Evolutionary conservation across 2,329 filamentous ascomycete genomes (phyloP).

Genomic region (Rhytidhysteron rufulum): DNA sequence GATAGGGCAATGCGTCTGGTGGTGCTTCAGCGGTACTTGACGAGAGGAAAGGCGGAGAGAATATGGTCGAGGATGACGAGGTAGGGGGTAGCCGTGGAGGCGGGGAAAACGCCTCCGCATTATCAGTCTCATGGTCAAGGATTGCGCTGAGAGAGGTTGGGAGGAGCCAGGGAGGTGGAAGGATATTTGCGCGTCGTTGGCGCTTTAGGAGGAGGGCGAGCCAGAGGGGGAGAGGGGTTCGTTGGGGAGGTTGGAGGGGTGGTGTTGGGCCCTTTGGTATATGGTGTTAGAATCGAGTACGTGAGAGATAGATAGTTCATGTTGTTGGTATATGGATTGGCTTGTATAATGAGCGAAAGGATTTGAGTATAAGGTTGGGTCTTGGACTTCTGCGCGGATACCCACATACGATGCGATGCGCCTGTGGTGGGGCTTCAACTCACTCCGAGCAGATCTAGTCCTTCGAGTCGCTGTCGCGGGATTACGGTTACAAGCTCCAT

Average conservation of each 20-base stretch:
- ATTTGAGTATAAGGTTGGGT: background rate
- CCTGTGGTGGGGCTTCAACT: conserved; percentile 40
- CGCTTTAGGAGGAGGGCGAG: conserved; percentile 92
- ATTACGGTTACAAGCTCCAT: conserved; percentile 95
- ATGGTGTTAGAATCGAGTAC: background rate
- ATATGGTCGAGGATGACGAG: conserved; percentile 33
- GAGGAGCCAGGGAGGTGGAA: conserved; percentile 85
- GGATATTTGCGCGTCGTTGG: conserved; percentile 87
- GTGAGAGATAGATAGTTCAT: too few species aligned
- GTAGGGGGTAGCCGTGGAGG: conserved; percentile 64
- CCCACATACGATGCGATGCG: conserved; percentile 6
- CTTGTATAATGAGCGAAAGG: too few species aligned
- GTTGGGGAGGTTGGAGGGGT: conserved; percentile 73
- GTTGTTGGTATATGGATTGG: too few species aligned
- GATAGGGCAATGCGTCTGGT: conserved; percentile 74
- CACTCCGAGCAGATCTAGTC: conserved; percentile 80
- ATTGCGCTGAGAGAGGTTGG: conserved; percentile 71
- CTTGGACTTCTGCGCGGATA: background rate
- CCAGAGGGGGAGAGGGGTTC: conserved; percentile 81
- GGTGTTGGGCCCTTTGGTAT: conserved; percentile 67
- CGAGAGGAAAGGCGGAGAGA: conserved; percentile 69
- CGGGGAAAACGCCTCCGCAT: conserved; percentile 71
- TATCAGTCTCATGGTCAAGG: conserved; percentile 73
- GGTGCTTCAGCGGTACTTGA: conserved; percentile 69
- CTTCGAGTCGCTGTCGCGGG: conserved; percentile 84